Conservation (phyloP, 2,329 filamentous ascomycete genomes). For the Pyrenochaeta sp. region DNA sequence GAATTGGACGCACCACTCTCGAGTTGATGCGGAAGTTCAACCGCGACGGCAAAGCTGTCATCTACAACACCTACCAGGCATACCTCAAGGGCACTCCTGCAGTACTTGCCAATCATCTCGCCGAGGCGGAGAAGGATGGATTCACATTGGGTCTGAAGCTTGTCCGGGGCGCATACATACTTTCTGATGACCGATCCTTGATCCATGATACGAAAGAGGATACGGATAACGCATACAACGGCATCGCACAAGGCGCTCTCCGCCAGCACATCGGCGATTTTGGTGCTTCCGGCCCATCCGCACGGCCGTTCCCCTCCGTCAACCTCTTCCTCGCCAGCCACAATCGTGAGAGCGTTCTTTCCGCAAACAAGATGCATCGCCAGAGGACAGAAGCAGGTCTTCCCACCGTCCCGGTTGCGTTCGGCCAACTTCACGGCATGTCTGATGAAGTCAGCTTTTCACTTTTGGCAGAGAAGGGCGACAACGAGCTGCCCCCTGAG, state of each 20-base stretch:
- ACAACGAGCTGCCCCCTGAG: conserved; percentile 50
- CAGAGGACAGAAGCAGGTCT: conserved; percentile 48
- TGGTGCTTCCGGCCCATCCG: conserved; percentile 14
- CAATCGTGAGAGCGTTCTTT: conserved; percentile 75
- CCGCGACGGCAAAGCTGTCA: conserved; percentile 57
- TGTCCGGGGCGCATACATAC: conserved; percentile 66
- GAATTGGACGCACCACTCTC: conserved; percentile 65
- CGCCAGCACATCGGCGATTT: conserved; percentile 37
- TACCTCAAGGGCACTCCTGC: conserved; percentile 61
- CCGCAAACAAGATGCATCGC: conserved; percentile 58
- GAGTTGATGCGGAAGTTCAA: conserved; percentile 62
- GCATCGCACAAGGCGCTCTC: conserved; percentile 64
- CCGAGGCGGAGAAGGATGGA: conserved; percentile 54
- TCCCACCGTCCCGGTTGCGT: conserved; percentile 62
- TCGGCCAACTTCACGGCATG: conserved; percentile 92
- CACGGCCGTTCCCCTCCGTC: conserved; percentile 51
- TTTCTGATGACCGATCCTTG: conserved; percentile 58
- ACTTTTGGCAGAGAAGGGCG: conserved; percentile 32
- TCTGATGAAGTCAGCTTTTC: conserved; percentile 83
- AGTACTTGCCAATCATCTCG: conserved; percentile 57
- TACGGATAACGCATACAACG: conserved; percentile 72
- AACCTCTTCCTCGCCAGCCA: conserved; percentile 81
- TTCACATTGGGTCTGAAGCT: conserved; percentile 66
- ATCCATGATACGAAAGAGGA: conserved; percentile 65
- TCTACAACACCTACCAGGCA: conserved; percentile 73